Conservation (phyloP, 257 asterid genomes). For the Capsicum baccatum region DNA sequence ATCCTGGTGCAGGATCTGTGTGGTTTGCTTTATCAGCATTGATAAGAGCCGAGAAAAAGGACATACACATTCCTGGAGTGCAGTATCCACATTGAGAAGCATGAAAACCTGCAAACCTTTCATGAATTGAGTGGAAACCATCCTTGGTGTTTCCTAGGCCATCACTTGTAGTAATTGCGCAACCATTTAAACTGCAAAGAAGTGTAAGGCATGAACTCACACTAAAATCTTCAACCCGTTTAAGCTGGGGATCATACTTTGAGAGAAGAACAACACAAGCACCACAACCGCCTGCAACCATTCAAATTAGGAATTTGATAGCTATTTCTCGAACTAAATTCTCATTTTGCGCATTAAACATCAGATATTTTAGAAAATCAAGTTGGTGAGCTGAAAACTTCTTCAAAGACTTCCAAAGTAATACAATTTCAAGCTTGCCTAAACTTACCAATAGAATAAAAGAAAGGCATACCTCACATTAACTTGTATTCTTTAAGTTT, state of each 20-base stretch:
- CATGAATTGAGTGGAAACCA: conserved; percentile 75
- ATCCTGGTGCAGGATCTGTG: conserved; percentile 52
- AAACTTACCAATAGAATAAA: not conserved
- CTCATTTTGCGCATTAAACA: not conserved
- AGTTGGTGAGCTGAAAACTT: conserved; percentile 1
- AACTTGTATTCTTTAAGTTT: not conserved
- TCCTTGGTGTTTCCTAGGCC: conserved; percentile 62
- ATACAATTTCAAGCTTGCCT: not conserved
- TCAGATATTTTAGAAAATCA: not conserved
- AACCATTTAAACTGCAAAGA: conserved; percentile 69
- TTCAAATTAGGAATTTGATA: not conserved
- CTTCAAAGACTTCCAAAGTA: not conserved
- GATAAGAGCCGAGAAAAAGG: conserved; percentile 41
- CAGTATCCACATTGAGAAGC: too few species aligned
- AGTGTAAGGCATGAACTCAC: conserved; percentile 72
- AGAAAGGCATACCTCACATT: not conserved
- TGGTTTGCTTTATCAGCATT: conserved; percentile 53
- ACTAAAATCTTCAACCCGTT: conserved; percentile 29
- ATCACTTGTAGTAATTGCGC: conserved; percentile 73
- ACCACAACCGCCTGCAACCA: conserved; percentile 67
- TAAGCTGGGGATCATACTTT: conserved; percentile 47
- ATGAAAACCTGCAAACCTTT: too few species aligned
- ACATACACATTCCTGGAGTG: too few species aligned
- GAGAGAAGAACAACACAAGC: conserved; percentile 78
- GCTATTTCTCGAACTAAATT: not conserved